phyloP scores from a whole-genome alignment of 306 rosid genomes.

The Aeschynomene evenia region DNA sequence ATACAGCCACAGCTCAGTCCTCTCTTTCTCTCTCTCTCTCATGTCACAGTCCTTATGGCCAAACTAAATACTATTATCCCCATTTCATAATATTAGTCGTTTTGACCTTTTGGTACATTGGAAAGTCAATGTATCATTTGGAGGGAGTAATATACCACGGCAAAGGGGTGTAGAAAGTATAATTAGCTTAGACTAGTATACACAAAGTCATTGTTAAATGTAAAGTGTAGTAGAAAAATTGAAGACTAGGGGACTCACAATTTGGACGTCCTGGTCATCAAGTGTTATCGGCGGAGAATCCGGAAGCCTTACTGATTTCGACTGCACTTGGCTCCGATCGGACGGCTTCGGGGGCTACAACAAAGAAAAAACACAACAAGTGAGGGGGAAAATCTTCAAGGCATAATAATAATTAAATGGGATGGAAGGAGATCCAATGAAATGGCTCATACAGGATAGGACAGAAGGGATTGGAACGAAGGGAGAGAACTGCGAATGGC shows the following conservation, averaged over 20 bases:
- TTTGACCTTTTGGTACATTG: no score
- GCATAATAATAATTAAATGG: background rate
- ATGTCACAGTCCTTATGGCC: background rate
- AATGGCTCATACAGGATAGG: conserved; percentile 54
- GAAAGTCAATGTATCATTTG: no score
- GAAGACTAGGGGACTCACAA: conserved; percentile 54
- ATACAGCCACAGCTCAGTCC: background rate
- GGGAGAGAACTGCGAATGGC: conserved; percentile 66
- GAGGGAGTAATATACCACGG: background rate
- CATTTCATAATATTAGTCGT: no score
- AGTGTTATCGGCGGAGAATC: conserved; percentile 77
- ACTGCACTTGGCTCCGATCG: conserved; percentile 83
- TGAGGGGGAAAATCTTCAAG: background rate
- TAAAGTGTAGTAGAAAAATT: background rate
- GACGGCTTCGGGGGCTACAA: conserved; percentile 74
- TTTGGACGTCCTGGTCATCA: conserved; percentile 84
- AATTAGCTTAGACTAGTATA: background rate
- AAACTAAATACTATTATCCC: no score
- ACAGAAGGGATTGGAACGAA: conserved; percentile 68
- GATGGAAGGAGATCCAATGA: background rate
- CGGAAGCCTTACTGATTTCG: conserved; percentile 69
- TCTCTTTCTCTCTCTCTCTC: background rate
- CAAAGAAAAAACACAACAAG: background rate
- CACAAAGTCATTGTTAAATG: background rate
- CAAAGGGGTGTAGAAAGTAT: background rate